Evolutionary conservation across 1,284 basidiomycete species (phyloP).

Genomic region (Boletus smithii): DNA sequence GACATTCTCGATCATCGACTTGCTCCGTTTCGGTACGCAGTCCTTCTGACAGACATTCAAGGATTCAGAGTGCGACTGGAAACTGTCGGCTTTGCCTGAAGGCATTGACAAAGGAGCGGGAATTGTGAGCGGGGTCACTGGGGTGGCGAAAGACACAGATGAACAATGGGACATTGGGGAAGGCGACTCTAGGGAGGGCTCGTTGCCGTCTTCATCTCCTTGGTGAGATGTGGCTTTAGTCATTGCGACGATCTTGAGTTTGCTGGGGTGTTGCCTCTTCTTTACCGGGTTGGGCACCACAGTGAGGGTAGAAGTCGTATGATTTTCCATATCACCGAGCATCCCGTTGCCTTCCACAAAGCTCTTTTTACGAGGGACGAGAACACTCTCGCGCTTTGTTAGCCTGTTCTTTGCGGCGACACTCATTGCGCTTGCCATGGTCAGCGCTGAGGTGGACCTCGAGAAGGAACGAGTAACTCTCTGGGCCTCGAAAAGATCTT

Average conservation of each 20-base stretch:
- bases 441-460: constrained; percentile 48
- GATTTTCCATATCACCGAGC: constrained; percentile 23
- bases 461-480: constrained; percentile 42
- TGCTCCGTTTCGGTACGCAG: constrained; percentile 42
- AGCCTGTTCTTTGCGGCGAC: constrained; percentile 55
- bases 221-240: constrained; percentile 23
- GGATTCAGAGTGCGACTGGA: constrained; percentile 30
- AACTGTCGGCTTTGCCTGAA: constrained; percentile 22
- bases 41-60: constrained; percentile 23
- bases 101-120: constrained; percentile 27
- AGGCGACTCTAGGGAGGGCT: constrained; percentile 37
- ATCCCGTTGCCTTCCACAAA: constrained; percentile 33
- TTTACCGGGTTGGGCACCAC: constrained; percentile 18
- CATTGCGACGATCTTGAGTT: constrained; percentile 42
- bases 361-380: constrained; percentile 53
- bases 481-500: constrained; percentile 59
- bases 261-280: constrained; percentile 41
- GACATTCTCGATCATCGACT: constrained; percentile 50
- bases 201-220: constrained; percentile 21
- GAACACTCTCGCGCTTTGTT: constrained; percentile 63
- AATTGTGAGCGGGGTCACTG: constrained; percentile 36
- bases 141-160: constrained; percentile 39
- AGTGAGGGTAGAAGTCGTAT: constrained; percentile 1
- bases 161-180: constrained; percentile 50
- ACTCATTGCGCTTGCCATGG: constrained; percentile 50